Base-by-base conservation (phyloP, 1,284 basidiomycete species). In the Apiotrichum montevideense region DNA sequence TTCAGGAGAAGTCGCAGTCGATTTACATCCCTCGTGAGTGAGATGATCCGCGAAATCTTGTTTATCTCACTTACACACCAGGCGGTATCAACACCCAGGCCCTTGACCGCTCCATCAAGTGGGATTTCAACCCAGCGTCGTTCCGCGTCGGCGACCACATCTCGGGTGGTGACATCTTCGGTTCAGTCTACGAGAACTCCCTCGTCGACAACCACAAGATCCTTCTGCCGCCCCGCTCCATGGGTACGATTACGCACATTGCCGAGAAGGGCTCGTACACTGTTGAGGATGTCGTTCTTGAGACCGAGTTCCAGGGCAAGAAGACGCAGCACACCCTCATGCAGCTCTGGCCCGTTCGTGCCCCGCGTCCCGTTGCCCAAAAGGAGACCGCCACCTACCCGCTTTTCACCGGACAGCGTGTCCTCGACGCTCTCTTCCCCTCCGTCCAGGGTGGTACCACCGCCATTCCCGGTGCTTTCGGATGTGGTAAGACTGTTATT, bases 391-490 rank as follows among this genome's bases (percentile, higher is more conserved):
- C 95, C 56, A 85, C 96, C 73, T 85, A 86, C 76, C 96, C 96
- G 37, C 82, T 99, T 29, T 81, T 95, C 56, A 99, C 96, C 52
- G 96, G 96, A 53, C 95, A 99, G 78, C 90, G 95, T 68, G 93
- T 99, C 62, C 80, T 99, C 56, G 95, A 99, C 72, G 91, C 95
- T 10, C 82, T 98, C 58, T 99, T 98, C 84, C 96, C 96, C 80
- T 95, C 92, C 77, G 94, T 98, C 3, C 96, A 98, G 80, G 96
- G 96, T 67, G 96, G 96, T 59, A 98, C 96, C 8, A 99, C 96
- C 6, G 93, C 95, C 62, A 99, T 98, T 75, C 96, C 96, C 35
- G 96, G 96, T 67, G 96, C 96, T 66, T 99, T 99, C 77, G 96
- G 96, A 70, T 98, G 95, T 71, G 91, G 91, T 66, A 94, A 94